These are phyloP conservation scores for Emericellopsis cladophorae DNA, from an alignment of 2,329 filamentous ascomycete genomes.

Conservation along the genomic window DNA sequence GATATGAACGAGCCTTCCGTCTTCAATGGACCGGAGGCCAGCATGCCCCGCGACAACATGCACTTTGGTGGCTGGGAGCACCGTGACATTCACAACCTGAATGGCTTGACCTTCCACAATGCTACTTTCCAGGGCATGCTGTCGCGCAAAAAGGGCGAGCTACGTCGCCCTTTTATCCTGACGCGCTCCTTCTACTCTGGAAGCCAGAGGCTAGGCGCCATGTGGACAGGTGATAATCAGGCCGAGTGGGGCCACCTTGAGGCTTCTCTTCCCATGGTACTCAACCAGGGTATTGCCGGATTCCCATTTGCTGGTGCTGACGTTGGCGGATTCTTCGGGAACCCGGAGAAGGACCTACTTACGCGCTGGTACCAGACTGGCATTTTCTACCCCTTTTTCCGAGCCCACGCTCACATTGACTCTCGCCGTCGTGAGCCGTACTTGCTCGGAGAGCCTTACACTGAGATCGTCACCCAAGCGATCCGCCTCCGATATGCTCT, in stretches of 20 bases:
- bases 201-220: conserved; percentile 78
- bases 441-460: conserved; percentile 72
- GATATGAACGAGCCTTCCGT: conserved; percentile 99
- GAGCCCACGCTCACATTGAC: conserved; percentile 93
- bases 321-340: conserved; percentile 96
- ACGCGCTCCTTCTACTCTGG: conserved; percentile 89
- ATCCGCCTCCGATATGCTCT: conserved; percentile 81
- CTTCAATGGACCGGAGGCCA: conserved; percentile 95
- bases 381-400: conserved; percentile 97
- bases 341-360: conserved; percentile 83
- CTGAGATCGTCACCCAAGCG: conserved; percentile 73
- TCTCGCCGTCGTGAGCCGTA: conserved; percentile 91
- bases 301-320: conserved; percentile 93
- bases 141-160: conserved; percentile 74
- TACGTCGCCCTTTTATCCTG: conserved; percentile 78
- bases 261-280: conserved; percentile 83
- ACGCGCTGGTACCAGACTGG: conserved; percentile 95
- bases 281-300: conserved; percentile 84
- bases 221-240: conserved; percentile 99
- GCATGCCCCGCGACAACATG: conserved; percentile 97
- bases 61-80: conserved; percentile 92
- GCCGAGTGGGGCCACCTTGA: conserved; percentile 84
- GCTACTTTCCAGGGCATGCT: conserved; percentile 80
- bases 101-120: conserved; percentile 91
- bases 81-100: conserved; percentile 89